Evolutionary conservation across 2,329 filamentous ascomycete genomes (phyloP).

Genomic region (Zymoseptoria crescenta): DNA sequence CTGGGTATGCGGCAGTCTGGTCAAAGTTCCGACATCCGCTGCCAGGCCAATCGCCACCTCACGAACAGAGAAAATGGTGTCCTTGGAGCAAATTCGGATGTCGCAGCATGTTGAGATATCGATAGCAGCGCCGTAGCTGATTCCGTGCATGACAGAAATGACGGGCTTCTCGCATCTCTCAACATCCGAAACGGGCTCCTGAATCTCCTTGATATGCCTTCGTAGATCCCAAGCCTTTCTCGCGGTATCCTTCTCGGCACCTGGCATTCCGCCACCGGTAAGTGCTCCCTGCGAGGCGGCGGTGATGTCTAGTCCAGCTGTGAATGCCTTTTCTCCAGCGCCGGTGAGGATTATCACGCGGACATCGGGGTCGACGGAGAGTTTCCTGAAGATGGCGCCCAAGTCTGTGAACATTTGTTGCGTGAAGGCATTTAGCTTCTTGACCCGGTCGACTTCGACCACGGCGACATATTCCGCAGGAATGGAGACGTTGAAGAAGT

Average conservation of each 20-base stretch:
- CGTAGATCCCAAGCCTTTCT: constrained; percentile 41
- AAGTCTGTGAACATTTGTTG: constrained; percentile 75
- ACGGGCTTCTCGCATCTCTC: constrained; percentile 90
- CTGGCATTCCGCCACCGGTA: neutral
- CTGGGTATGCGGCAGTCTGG: constrained; percentile 64
- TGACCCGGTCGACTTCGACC: constrained; percentile 79
- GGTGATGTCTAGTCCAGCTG: constrained; percentile 62
- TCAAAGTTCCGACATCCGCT: constrained; percentile 71
- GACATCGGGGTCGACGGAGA: constrained; percentile 64
- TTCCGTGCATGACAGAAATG: constrained; percentile 71
- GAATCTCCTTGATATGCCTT: constrained; percentile 69
- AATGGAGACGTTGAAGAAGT: constrained; percentile 47
- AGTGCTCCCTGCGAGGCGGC: constrained; percentile 12
- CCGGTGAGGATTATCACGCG: constrained; percentile 73
- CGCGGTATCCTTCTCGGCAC: constrained; percentile 18
- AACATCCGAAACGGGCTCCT: constrained; percentile 64
- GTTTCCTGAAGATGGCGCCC: constrained; percentile 58
- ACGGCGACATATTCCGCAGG: constrained; percentile 68
- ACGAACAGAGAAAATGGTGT: constrained; percentile 60
- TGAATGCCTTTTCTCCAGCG: constrained; percentile 69
- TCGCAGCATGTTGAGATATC: constrained; percentile 61
- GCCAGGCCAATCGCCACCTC: constrained; percentile 77
- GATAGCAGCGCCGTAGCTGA: constrained; percentile 70
- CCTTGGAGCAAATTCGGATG: constrained; percentile 54
- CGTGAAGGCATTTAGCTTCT: constrained; percentile 81